Percentiles rank a stretch among this genome's conserved stretches.
Evolutionary conservation across 805 yeast genomes (phyloP).

Genomic region (Candida taoyuanica): DNA sequence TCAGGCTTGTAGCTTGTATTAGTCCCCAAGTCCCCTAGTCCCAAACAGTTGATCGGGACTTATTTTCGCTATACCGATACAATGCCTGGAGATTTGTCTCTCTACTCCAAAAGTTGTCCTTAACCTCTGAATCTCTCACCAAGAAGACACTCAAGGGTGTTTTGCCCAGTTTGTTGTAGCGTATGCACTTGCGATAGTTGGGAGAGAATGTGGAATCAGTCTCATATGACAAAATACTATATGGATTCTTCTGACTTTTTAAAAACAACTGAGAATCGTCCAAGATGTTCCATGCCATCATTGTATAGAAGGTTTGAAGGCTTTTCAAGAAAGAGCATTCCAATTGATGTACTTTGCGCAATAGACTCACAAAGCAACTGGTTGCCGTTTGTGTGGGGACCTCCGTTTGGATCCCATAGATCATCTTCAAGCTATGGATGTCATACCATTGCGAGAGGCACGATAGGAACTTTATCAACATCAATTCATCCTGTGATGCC

Average conservation of each 20-base stretch:
- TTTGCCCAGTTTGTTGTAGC: slow-evolving; percentile 2
- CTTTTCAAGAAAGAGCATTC: background rate
- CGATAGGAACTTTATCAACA: background rate
- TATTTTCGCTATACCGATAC: slow-evolving; percentile 1
- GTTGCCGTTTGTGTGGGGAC: slow-evolving; percentile 8
- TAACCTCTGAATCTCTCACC: background rate
- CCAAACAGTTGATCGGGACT: slow-evolving; percentile 14
- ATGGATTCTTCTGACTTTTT: slow-evolving; percentile 6
- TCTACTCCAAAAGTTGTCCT: slow-evolving; percentile 20
- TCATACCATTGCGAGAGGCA: slow-evolving; percentile 4
- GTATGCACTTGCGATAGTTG: slow-evolving; percentile 11
- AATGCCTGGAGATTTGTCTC: slow-evolving; percentile 14
- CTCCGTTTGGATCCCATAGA: slow-evolving; percentile 23
- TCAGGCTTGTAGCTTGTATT: slow-evolving; percentile 5
- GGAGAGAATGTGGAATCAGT: slow-evolving; percentile 15
- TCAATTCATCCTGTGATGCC: slow-evolving; percentile 4
- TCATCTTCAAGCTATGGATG: slow-evolving; percentile 8
- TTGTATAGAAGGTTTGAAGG: slow-evolving; percentile 6
- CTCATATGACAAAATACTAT: slow-evolving; percentile 12
- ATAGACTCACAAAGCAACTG: slow-evolving; percentile 4
- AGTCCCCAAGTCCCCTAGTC: slow-evolving; percentile 3
- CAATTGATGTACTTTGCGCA: background rate
- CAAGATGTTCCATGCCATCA: slow-evolving; percentile 22
- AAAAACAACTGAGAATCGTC: slow-evolving; percentile 16
- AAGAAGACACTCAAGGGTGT: background rate